Evolutionary conservation across 73 alveolate genomes (phyloP), one percentile per base, ranked within the genome.

Genomic region (Stentor roeselii): DNA sequence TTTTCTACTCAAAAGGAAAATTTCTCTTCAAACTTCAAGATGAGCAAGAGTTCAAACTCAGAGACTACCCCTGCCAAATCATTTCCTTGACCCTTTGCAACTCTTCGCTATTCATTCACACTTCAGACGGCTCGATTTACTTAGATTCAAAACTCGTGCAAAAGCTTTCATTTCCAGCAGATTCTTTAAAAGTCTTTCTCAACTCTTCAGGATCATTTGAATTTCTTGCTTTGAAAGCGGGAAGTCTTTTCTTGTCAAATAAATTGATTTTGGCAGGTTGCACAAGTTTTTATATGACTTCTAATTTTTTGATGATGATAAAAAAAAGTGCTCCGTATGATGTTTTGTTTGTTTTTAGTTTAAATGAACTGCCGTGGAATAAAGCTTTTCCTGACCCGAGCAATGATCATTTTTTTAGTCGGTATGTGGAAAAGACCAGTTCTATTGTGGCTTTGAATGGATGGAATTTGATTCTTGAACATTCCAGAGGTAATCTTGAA

Each of bases 401-500:
- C 3, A 41, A n/a, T 37, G 80, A 75, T n/a, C 86, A 86, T 59
- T 89, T 86, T 84, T 92, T 87, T 77, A 87, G 91, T 78, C 84
- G 92, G 86, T 88, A 78, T 75, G 84, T 86, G 84, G 93, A 84
- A 67, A 67, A 67, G 34, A 32, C 41, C 21, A 30, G 80, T 40
- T n/a, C 34, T 21, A 67, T 67, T 0, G 80, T 67, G 42, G 34
- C 50, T 67, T 34, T 30, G 42, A n/a, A 34, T 21, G 41, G 50
- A 0, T 21, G 21, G 27, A 93, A 92, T 84, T 76, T 89, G 3
- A 85, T 97, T 36, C 84, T 97, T n/a, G 93, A 97, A 89, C 86
- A 94, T 94, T 98, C 99, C 41, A 85, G 99, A 90, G 99, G 99
- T 0, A 97, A 97, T 84, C 91, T 97, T 59, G 99, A 97, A 84